Evolutionary conservation across 257 asterid species (phyloP), one percentile per base, ranked within the genome.

Genomic region (Plectranthus barbatus): DNA sequence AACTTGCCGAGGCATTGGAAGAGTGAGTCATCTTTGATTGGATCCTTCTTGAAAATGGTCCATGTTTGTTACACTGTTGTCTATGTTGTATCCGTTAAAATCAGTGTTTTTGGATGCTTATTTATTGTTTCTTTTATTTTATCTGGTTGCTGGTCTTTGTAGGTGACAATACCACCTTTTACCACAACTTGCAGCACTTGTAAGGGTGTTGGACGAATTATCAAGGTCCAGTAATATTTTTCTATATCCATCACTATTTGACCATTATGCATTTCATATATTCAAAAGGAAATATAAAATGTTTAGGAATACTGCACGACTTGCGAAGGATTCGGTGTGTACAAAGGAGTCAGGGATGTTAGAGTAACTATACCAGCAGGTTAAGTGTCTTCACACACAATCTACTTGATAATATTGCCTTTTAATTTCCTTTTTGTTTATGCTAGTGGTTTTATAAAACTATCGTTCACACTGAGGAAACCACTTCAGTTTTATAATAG

Each of bases 291-390:
- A 56, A 20, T 57, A 18, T 58, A 13, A 24, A 39, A 53, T 66
- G 53, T 63, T 45, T 65, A 92, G 98, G 95, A 83, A 47, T 64
- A 66, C 66, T 92, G 98, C 76, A 48, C 64, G 73, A 74, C 72
- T 57, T 92, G 97, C 74, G 71, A 68, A 74, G 97, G 95, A 71
- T 81, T 87, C 60, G 97, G 98, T 64, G 81, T 76, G 56, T 77
- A 84, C 72, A 74, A 79, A 66, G 95, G 89, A 60, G 84, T 74
- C 73, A 89, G 74, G 75, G 85, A 88, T 59, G 95, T 86, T 60
- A 77, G 78, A 80, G 89, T 92, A 61, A 77, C 85, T 57, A 69
- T 92, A 80, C 98, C 97, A 12, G 81, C 89, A 78, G 97, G 98
- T 91, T 75, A 42, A 55, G 78, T 72, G 41, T 59, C 65, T 24